phyloP scores from a whole-genome alignment of 2,329 filamentous ascomycete genomes.

The Lizonia empirigonia region DNA sequence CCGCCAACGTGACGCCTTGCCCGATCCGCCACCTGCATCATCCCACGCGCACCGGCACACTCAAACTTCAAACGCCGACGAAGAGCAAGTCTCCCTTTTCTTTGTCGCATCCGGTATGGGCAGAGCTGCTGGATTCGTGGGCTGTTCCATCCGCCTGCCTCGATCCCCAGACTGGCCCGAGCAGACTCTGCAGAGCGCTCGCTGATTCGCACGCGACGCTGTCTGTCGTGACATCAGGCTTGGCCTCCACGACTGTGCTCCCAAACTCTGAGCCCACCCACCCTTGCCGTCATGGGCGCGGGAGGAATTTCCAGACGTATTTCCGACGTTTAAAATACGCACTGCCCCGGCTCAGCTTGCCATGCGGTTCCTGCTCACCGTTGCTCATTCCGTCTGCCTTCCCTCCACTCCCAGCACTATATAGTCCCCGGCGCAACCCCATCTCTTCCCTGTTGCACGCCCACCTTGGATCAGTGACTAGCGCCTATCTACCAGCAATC shows the following conservation, averaged over 20 bases:
- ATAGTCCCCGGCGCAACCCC: conserved; percentile 26
- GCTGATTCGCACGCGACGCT: conserved; percentile 30
- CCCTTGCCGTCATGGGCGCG: conserved; percentile 46
- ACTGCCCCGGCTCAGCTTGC: conserved; percentile 30
- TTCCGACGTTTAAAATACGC: conserved; percentile 30
- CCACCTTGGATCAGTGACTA: conserved; percentile 6
- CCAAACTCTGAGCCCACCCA: conserved; percentile 39
- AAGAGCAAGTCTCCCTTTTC: conserved; percentile 15
- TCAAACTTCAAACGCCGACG: conserved; percentile 43
- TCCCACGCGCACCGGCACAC: conserved; percentile 38
- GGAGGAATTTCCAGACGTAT: conserved; percentile 31
- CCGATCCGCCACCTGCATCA: conserved; percentile 35
- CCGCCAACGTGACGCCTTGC: conserved; percentile 22
- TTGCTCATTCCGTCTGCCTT: conserved; percentile 22
- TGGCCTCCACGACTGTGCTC: conserved; percentile 33
- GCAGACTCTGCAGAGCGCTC: conserved; percentile 22
- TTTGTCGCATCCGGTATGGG: conserved; percentile 11
- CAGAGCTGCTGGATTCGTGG: conserved; percentile 20
- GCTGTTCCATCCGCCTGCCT: conserved; percentile 25
- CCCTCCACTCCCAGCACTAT: conserved; percentile 35
- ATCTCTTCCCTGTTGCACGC: conserved; percentile 16
- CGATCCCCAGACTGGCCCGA: conserved; percentile 18
- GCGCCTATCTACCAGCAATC: neutral
- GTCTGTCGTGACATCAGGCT: conserved; percentile 40
- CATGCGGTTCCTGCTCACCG: conserved; percentile 32